Conservation (phyloP, 805 yeast genomes). For the Alloascoidea africana region DNA sequence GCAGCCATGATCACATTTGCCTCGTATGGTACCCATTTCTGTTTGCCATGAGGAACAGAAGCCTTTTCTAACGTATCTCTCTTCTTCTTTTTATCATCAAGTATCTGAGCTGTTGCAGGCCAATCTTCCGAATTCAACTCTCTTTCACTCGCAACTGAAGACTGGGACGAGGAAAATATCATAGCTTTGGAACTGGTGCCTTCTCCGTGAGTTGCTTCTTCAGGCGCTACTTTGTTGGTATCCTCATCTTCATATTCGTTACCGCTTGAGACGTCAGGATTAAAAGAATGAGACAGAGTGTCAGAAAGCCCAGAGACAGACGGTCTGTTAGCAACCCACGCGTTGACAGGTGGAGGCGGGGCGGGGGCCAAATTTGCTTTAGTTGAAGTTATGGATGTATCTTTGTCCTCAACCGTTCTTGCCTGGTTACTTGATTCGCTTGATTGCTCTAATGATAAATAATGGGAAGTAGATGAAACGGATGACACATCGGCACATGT, state of each 20-base stretch:
- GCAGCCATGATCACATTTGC: slow-evolving; percentile 34
- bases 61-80: not conserved
- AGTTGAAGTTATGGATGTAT: too few species aligned
- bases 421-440: too few species aligned
- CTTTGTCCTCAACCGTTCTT: too few species aligned
- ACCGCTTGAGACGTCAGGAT: too few species aligned
- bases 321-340: not conserved
- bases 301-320: not conserved
- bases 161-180: not conserved
- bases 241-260: too few species aligned
- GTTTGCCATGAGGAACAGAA: slow-evolving; percentile 27
- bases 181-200: not conserved
- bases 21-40: slow-evolving; percentile 62
- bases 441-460: too few species aligned
- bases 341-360: not conserved
- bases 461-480: too few species aligned
- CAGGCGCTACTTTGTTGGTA: not conserved
- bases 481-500: too few species aligned
- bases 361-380: slow-evolving; percentile 1
- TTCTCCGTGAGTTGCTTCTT: not conserved
- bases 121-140: not conserved
- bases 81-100: not conserved
- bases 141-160: not conserved
- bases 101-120: not conserved
- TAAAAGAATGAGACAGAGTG: too few species aligned